These are phyloP conservation scores for Nemania sp. DNA, from an alignment of 2,329 filamentous ascomycete species.

Conservation along the genomic window DNA sequence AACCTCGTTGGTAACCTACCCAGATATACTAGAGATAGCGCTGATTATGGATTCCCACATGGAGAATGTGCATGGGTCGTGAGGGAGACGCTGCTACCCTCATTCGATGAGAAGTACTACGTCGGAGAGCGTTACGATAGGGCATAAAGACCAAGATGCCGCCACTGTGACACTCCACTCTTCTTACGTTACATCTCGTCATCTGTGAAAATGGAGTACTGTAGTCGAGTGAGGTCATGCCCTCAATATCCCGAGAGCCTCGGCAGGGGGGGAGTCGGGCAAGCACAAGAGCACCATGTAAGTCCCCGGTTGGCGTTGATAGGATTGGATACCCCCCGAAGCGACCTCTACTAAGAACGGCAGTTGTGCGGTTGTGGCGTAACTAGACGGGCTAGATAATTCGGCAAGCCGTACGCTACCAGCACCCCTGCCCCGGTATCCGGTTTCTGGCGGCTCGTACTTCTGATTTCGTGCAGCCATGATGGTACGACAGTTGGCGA, in stretches of 20 bases:
- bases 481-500: not conserved
- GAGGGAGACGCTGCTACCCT: slow-evolving; percentile 7
- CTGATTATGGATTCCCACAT: slow-evolving; percentile 8
- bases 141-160: not conserved
- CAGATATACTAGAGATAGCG: slow-evolving; percentile 14
- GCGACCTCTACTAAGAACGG: slow-evolving; percentile 35
- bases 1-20: slow-evolving; percentile 10
- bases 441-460: slow-evolving; percentile 23
- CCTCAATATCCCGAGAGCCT: slow-evolving; percentile 28
- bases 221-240: slow-evolving; percentile 28
- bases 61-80: not conserved
- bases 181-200: slow-evolving; percentile 32
- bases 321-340: slow-evolving; percentile 25
- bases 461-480: slow-evolving; percentile 4
- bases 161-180: slow-evolving; percentile 1
- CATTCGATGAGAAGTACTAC: slow-evolving; percentile 11
- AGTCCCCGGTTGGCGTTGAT: slow-evolving; percentile 4
- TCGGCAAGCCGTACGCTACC: slow-evolving; percentile 9
- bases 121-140: slow-evolving; percentile 8
- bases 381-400: slow-evolving; percentile 22
- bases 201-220: slow-evolving; percentile 21
- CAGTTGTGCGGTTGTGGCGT: slow-evolving; percentile 37
- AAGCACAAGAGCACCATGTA: slow-evolving; percentile 16
- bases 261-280: slow-evolving; percentile 25
- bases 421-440: slow-evolving; percentile 19